phyloP scores from a whole-genome alignment of 805 yeast genomes.

The Metschnikowia picachoensis region DNA sequence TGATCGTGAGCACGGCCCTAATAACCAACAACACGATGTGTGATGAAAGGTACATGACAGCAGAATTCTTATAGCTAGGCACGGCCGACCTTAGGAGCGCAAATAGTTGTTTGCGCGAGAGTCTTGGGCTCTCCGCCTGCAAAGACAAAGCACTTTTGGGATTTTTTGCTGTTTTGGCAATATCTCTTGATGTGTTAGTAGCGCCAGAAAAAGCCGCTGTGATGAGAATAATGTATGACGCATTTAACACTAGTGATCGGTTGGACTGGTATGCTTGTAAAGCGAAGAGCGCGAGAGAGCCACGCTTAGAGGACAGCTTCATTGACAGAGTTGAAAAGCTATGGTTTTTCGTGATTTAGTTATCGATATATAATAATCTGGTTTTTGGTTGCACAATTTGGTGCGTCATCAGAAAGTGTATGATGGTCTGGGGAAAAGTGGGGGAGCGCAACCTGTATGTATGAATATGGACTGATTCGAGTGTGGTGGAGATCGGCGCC shows the following conservation, averaged over 20 bases:
- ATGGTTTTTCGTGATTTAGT: no score
- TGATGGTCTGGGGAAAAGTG: constrained; percentile 2
- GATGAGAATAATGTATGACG: constrained; percentile 38
- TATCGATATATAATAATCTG: no score
- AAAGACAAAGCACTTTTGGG: constrained; percentile 7
- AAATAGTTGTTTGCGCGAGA: constrained; percentile 28
- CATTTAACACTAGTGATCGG: constrained; percentile 37
- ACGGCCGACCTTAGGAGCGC: constrained; percentile 34
- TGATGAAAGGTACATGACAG: constrained; percentile 36
- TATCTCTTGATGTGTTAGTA: constrained; percentile 23
- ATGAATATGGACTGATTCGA: background rate
- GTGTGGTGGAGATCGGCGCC: constrained; percentile 3
- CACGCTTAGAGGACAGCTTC: constrained; percentile 3
- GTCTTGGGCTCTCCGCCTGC: constrained; percentile 20
- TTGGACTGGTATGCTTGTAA: constrained; percentile 37
- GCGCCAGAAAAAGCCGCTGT: constrained; percentile 44
- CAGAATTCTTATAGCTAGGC: constrained; percentile 27
- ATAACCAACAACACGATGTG: constrained; percentile 60
- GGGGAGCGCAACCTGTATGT: constrained; percentile 1
- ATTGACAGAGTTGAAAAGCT: background rate
- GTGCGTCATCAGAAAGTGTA: no score
- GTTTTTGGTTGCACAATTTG: no score
- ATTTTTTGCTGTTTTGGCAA: constrained; percentile 10
- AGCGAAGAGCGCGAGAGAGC: constrained; percentile 24
- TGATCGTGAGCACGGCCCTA: constrained; percentile 71